Base-by-base conservation (phyloP, 2,329 filamentous ascomycete genomes). In the Ascochyta rabiei region DNA sequence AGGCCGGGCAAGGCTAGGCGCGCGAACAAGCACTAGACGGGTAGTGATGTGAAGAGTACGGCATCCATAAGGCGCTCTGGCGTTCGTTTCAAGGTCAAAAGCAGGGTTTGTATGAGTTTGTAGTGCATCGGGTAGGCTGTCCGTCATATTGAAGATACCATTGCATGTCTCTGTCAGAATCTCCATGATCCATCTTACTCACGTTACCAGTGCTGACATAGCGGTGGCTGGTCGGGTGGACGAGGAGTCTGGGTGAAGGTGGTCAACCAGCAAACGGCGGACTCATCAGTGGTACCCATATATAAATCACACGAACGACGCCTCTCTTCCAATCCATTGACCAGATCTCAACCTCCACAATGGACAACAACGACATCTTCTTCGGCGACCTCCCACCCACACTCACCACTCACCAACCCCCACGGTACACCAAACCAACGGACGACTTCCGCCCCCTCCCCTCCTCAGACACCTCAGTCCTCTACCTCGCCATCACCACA, bases 1-100 rank as follows among this genome's bases (percentile, higher is more conserved):
- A 51, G 72, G 45, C 66, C 68, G 8, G 72, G 74, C 10, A 76
- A 76, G 63, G 65, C 54, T 34, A 68, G 67, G 57, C 67, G 74
- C 52, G 65, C 65, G 28, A 74, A 74, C 62, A 65, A 58, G 57
- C 67, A 63, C 35, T 72, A 63, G 48, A 34, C 5, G 18, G 39
- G 15, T 33, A 28, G 7, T 40, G 39, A n/a, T 37, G 26, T 45
- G 33, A 35, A 19, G n/a, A 35, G 33, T 12, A 23, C 52, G 30
- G 58, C 58, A 59, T 64, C 53, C 56, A 62, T 53, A 53, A 43
- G 67, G 68, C 64, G 68, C 63, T 65, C 50, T 61, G 67, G 66
- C 60, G 64, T 68, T 69, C 37, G 18, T 46, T 37, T 35, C 21
- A 18, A 53, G 37, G 48, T 23, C 33, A 53, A 63, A 62, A 67